Percentiles rank a stretch among this genome's conserved stretches.
phyloP scores from a whole-genome alignment of 2,329 filamentous ascomycete species.

The Cryphonectria parasitica region DNA sequence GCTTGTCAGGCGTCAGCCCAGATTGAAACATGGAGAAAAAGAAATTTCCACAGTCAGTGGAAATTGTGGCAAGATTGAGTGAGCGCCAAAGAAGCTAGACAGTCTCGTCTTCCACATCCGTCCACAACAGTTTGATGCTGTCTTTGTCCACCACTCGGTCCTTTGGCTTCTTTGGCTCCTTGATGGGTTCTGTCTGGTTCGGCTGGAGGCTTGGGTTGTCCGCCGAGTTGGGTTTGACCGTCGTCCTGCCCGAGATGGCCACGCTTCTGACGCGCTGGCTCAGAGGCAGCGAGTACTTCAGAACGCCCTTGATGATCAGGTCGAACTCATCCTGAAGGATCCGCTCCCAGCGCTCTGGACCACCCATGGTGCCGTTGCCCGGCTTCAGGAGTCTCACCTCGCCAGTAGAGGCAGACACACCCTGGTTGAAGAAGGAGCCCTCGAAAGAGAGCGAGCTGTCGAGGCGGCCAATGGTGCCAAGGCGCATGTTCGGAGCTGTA shows the following conservation, averaged over 20 bases:
- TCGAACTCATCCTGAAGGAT: slow-evolving; percentile 93
- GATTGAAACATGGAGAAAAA: not conserved
- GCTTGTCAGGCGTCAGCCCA: not conserved
- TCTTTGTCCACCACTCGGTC: not conserved
- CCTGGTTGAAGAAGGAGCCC: slow-evolving; percentile 81
- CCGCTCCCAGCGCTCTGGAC: slow-evolving; percentile 84
- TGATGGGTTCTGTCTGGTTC: slow-evolving; percentile 42
- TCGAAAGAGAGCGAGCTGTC: slow-evolving; percentile 90
- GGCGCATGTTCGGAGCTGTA: slow-evolving; percentile 78
- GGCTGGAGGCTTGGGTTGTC: slow-evolving; percentile 52
- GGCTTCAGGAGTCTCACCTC: slow-evolving; percentile 82
- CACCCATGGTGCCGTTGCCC: slow-evolving; percentile 86
- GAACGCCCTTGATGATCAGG: slow-evolving; percentile 85
- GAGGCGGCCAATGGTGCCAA: slow-evolving; percentile 86
- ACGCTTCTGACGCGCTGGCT: slow-evolving; percentile 64
- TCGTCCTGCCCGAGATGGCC: slow-evolving; percentile 62
- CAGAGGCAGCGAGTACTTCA: slow-evolving; percentile 76
- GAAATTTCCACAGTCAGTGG: slow-evolving; percentile 6
- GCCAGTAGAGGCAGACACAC: slow-evolving; percentile 73
- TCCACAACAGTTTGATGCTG: not conserved
- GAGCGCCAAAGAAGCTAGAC: not conserved
- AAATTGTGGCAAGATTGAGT: not conserved
- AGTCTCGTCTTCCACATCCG: not conserved
- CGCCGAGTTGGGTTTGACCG: slow-evolving; percentile 65
- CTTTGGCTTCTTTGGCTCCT: slow-evolving; percentile 17